Evolutionary conservation across 2,329 filamentous ascomycete species (phyloP).

Genomic region (Macrophomina pseudophaseolina): DNA sequence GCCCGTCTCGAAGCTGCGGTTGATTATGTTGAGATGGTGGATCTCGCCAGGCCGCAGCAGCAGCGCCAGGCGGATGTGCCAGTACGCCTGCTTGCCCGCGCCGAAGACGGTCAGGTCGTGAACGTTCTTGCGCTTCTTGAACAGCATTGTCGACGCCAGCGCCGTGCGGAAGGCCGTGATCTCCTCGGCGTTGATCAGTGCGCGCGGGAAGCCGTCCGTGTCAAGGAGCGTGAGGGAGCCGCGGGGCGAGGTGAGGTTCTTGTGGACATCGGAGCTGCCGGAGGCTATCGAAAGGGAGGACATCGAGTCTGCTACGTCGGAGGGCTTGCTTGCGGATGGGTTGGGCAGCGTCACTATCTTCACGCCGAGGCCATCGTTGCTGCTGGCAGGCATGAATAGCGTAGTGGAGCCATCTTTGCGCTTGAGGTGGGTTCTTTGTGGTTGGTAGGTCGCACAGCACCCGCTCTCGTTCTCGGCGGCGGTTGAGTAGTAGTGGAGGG

Average conservation of each 20-base stretch:
- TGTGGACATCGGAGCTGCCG: conserved; percentile 19
- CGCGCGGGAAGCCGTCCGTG: conserved; percentile 61
- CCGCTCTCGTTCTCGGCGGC: conserved; percentile 60
- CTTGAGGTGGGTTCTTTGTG: conserved; percentile 64
- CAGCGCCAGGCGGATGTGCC: conserved; percentile 86
- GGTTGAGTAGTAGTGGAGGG: conserved; percentile 69
- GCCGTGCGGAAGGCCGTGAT: conserved; percentile 73
- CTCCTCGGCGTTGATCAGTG: conserved; percentile 69
- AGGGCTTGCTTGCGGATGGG: not conserved
- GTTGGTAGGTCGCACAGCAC: conserved; percentile 66
- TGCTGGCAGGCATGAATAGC: conserved; percentile 70
- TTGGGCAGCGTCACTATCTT: conserved; percentile 63
- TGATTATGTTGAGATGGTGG: conserved; percentile 81
- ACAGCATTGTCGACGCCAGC: conserved; percentile 66
- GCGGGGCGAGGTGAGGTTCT: conserved; percentile 52
- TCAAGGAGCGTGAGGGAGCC: conserved; percentile 67
- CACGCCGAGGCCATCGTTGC: conserved; percentile 64
- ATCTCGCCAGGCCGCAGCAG: conserved; percentile 73
- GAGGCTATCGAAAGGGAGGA: conserved; percentile 32
- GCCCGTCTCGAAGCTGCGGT: conserved; percentile 69
- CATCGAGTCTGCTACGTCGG: conserved; percentile 28
- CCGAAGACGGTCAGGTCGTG: conserved; percentile 84
- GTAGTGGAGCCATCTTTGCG: conserved; percentile 66
- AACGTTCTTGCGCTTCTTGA: conserved; percentile 68
- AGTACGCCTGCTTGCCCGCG: conserved; percentile 88